These are phyloP conservation scores for Proliferodiscus dingleyae DNA, from an alignment of 2,329 filamentous ascomycete genomes.

Conservation along the genomic window DNA sequence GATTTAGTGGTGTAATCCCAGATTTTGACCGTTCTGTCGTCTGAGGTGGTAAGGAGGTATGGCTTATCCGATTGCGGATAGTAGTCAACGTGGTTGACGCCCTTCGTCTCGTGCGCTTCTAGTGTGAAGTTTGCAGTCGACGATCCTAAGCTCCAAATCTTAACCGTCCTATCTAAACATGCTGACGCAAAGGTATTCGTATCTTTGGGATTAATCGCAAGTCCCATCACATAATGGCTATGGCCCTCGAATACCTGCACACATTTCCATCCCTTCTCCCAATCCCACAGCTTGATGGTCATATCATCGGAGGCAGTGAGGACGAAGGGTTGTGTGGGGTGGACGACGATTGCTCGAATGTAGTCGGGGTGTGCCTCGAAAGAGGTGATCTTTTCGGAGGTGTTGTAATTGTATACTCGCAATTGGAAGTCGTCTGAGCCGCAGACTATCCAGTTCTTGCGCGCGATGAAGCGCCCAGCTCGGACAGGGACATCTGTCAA, in stretches of 20 bases:
- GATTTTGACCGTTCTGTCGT: conserved; percentile 94
- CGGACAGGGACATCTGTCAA: conserved; percentile 96
- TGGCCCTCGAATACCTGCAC: conserved; percentile 96
- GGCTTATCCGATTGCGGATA: conserved; percentile 69
- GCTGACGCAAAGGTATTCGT: conserved; percentile 90
- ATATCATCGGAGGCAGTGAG: conserved; percentile 96
- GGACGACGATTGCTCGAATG: conserved; percentile 92
- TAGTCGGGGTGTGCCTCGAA: conserved; percentile 99
- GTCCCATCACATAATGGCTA: conserved; percentile 92
- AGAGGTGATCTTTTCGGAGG: conserved; percentile 93
- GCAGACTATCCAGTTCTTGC: conserved; percentile 99
- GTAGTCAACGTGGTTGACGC: conserved; percentile 96
- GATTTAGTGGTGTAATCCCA: conserved; percentile 99
- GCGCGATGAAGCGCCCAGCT: conserved; percentile 90
- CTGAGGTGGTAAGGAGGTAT: conserved; percentile 92
- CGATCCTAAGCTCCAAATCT: conserved; percentile 95
- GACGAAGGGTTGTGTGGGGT: conserved; percentile 92
- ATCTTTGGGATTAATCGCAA: conserved; percentile 96
- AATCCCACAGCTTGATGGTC: conserved; percentile 98
- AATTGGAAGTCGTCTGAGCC: conserved; percentile 87
- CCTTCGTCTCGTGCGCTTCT: conserved; percentile 94
- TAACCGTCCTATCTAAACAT: conserved; percentile 92
- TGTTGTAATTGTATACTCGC: conserved; percentile 98
- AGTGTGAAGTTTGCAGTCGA: conserved; percentile 94
- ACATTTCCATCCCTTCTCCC: conserved; percentile 95